Evolutionary conservation across 2,329 filamentous ascomycete species (phyloP).

Genomic region (Lecanicillium sp.): DNA sequence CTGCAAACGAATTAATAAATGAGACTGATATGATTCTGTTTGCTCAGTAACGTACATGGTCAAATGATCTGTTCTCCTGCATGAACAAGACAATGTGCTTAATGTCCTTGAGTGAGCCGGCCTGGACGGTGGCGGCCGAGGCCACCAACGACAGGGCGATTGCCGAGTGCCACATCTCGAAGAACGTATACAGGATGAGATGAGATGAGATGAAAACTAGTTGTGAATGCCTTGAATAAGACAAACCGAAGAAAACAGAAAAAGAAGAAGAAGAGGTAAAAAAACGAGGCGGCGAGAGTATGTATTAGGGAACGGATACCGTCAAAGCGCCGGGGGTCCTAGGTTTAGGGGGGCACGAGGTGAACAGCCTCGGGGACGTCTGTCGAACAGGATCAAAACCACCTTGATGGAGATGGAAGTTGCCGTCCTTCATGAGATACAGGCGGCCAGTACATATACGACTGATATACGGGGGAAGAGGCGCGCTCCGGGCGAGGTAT

Average conservation of each 20-base stretch:
- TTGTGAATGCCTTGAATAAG: no score
- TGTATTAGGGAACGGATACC: neutral
- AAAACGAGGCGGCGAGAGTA: neutral
- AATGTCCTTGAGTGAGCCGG: conserved; percentile 38
- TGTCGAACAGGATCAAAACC: no score
- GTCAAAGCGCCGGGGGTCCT: neutral
- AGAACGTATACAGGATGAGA: neutral
- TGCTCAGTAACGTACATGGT: conserved; percentile 18
- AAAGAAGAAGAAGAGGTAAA: neutral
- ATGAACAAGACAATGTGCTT: conserved; percentile 52
- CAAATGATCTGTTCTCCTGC: conserved; percentile 34
- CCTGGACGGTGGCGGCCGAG: conserved; percentile 15
- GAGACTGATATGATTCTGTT: no score
- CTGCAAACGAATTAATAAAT: conserved; percentile 18
- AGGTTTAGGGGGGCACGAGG: no score
- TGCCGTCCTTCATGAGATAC: no score
- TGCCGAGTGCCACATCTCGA: conserved; percentile 6
- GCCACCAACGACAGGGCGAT: conserved; percentile 10
- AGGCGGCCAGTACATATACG: no score
- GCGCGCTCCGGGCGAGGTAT: no score
- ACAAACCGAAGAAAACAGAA: no score
- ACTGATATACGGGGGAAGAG: no score
- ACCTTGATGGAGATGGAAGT: no score
- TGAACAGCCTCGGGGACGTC: no score
- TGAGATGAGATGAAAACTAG: neutral